A percentile compares a stretch with the other conserved stretches of the same genome.
Evolutionary conservation across 2,329 filamentous ascomycete genomes (phyloP).

Genomic region (Cladophialophora bantiana): DNA sequence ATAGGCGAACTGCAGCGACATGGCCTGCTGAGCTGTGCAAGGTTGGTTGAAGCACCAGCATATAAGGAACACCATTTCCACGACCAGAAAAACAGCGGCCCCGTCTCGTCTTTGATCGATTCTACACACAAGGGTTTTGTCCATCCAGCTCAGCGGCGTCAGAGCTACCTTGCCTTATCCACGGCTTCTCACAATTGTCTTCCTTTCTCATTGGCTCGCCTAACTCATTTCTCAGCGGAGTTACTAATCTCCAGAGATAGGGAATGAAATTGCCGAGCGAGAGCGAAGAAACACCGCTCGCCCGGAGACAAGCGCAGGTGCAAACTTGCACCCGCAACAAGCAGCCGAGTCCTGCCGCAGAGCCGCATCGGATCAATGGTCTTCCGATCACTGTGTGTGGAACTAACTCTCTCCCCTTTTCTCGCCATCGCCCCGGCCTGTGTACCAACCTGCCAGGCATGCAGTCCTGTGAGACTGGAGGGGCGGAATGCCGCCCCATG

Average conservation of each 20-base stretch:
- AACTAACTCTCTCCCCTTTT: background rate
- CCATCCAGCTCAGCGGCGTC: background rate
- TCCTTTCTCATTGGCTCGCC: conserved; percentile 5
- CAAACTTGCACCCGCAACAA: conserved; percentile 6
- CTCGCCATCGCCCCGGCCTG: background rate
- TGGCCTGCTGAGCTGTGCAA: background rate
- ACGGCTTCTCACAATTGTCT: background rate
- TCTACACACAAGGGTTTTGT: background rate
- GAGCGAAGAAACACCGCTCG: conserved; percentile 4
- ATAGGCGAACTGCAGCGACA: conserved; percentile 5
- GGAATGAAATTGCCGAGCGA: background rate
- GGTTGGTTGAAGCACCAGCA: background rate
- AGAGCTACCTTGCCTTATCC: background rate
- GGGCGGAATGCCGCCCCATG: background rate
- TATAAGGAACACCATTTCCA: conserved; percentile 18
- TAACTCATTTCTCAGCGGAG: background rate
- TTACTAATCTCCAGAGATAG: conserved; percentile 10
- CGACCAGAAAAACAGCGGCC: background rate
- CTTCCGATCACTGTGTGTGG: background rate
- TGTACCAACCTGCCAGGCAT: conserved; percentile 3
- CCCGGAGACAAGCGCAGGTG: conserved; percentile 11
- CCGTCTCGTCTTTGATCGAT: background rate
- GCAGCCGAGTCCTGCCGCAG: conserved; percentile 23
- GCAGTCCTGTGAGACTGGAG: background rate
- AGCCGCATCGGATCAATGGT: conserved; percentile 18